Evolutionary conservation across 2,329 filamentous ascomycete genomes (phyloP), one percentile per base, ranked within the genome.

Genomic region (Podosphaera xanthii): DNA sequence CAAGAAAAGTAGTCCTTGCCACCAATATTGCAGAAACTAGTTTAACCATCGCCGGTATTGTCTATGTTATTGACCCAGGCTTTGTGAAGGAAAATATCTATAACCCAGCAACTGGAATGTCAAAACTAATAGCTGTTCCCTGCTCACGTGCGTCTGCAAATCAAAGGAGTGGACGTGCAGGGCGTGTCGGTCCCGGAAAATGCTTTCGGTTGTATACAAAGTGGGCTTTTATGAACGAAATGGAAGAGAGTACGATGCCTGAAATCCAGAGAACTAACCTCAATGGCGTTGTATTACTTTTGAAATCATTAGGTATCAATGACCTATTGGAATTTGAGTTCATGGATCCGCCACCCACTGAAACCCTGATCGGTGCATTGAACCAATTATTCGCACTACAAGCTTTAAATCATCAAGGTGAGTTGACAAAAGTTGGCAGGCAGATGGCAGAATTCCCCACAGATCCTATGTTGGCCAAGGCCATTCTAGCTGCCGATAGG

Each of bases 1-100:
- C 86, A 0, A 80, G 92, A 35, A 98, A 97, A 69, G 88, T 97
- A 0, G 88, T 98, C 0, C 73, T 97, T 44, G 89, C 91, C 0
- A 97, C 92, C 2, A 98, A 98, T 68, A 97, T 98, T 70, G 92
- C 92, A 2, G 92, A 98, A 70, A 98, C 92, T 0, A 89, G 83
- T 74, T 73, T 98, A 67, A 98, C 92, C 0, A 95, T 98, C 60
- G 90, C 97, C 69, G 91, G 90, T 14, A 94, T 97, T 61, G 86
- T 91, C 7, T 96, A 94, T 69, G 92, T 97, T 42, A 94, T 97
- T 61, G 92, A 98, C 65, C 87, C 87, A 0, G 92, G 92, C 0
- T 94, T 94, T 63, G 88, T 92, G 62, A 98, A 98, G 70, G 88
- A 97, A 68, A 95, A 95, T 65, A 80, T 90, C 1, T 97, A 91